Conservation (phyloP, 352 stramenopile genomes). For the Phytophthora vignae region DNA sequence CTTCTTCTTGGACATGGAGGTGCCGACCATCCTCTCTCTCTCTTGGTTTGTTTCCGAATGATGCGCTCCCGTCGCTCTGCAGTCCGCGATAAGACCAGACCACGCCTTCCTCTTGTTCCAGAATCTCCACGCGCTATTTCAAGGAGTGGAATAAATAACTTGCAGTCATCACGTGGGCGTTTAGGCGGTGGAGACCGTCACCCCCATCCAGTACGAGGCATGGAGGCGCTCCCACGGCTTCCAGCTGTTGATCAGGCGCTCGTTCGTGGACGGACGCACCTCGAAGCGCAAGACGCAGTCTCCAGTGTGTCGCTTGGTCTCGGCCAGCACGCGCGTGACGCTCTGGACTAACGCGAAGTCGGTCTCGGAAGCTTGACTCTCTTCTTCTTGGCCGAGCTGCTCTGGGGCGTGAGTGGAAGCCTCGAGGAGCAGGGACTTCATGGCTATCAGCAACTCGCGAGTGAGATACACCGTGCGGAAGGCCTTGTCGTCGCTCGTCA, state of each 20-base stretch:
- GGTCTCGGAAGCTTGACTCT: constrained; percentile 1
- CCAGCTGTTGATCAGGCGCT: constrained; percentile 67
- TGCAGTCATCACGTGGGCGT: constrained; percentile 16
- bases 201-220: constrained; percentile 52
- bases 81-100: constrained; percentile 33
- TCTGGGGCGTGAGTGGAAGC: neutral
- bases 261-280: constrained; percentile 50
- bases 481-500: constrained; percentile 19
- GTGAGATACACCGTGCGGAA: constrained; percentile 57
- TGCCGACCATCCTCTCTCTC: constrained; percentile 29
- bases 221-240: constrained; percentile 63
- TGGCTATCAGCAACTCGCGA: constrained; percentile 26
- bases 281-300: constrained; percentile 40
- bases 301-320: constrained; percentile 2
- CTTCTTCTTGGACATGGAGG: constrained; percentile 41
- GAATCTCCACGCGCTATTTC: constrained; percentile 34
- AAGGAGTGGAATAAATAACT: constrained; percentile 23
- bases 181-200: constrained; percentile 7
- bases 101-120: constrained; percentile 4
- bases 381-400: neutral
- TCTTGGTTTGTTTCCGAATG: constrained; percentile 18
- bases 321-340: constrained; percentile 16
- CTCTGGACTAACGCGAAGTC: constrained; percentile 14
- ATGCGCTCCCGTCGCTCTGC: neutral
- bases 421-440: constrained; percentile 35